Evolutionary conservation across 2,329 filamentous ascomycete species (phyloP).

Genomic region (Raffaelea ambrosiae): DNA sequence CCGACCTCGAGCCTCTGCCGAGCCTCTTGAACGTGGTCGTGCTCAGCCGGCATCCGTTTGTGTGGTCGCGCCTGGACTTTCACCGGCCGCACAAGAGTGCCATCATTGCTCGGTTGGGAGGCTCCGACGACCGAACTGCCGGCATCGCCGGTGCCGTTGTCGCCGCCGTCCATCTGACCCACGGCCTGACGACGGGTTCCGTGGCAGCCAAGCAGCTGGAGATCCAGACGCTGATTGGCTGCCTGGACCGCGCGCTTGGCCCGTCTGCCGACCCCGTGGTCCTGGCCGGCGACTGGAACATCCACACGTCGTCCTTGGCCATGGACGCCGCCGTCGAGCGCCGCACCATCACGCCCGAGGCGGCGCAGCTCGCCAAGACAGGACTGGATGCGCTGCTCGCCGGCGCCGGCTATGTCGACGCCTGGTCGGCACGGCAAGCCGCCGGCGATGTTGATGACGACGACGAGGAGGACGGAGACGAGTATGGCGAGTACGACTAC

Average conservation of each 20-base stretch:
- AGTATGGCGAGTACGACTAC: conserved; percentile 16
- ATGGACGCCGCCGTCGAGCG: conserved; percentile 43
- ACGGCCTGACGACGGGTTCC: conserved; percentile 50
- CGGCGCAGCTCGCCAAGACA: conserved; percentile 28
- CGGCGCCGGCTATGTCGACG: conserved; percentile 39
- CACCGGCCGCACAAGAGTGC: conserved; percentile 49
- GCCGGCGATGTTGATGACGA: conserved; percentile 26
- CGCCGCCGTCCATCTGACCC: conserved; percentile 52
- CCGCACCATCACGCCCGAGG: conserved; percentile 43
- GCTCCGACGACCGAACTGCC: no score
- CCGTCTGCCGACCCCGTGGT: conserved; percentile 41
- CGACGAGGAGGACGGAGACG: conserved; percentile 18
- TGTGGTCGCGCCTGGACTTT: conserved; percentile 47
- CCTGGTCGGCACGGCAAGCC: conserved; percentile 40
- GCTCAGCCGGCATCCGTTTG: conserved; percentile 46
- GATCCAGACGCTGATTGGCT: conserved; percentile 37
- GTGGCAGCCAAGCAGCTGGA: conserved; percentile 49
- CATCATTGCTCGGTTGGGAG: conserved; percentile 34
- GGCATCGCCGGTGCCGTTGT: conserved; percentile 44
- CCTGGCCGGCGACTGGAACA: conserved; percentile 57
- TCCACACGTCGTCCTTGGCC: conserved; percentile 49
- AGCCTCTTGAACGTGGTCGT: conserved; percentile 54
- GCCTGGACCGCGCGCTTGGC: conserved; percentile 28
- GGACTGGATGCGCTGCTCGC: conserved; percentile 37
- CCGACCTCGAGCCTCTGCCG: conserved; percentile 44